These are phyloP conservation scores for Letharia columbiana DNA, from an alignment of 495 filamentous ascomycete species.

Conservation along the genomic window DNA sequence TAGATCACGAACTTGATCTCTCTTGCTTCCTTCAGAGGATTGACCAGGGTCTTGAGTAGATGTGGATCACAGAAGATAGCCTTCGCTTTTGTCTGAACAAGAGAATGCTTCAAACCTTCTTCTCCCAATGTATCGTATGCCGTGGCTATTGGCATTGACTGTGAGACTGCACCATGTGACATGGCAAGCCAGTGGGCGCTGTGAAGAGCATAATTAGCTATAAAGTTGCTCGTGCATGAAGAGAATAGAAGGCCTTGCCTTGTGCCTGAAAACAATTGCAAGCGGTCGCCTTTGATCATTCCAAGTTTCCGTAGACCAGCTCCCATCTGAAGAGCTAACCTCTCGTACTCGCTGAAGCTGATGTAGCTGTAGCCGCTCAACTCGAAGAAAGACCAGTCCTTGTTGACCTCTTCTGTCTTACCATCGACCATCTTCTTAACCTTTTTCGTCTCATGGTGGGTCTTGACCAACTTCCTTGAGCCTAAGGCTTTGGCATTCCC, in stretches of 20 bases:
- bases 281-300: conserved; percentile 57
- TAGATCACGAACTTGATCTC: conserved; percentile 80
- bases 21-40: conserved; percentile 70
- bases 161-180: conserved; percentile 71
- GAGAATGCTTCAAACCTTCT: conserved; percentile 84
- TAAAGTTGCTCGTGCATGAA: not conserved
- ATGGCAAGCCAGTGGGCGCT: conserved; percentile 64
- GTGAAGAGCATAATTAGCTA: not conserved
- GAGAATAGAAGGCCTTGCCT: conserved; percentile 37
- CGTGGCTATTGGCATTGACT: conserved; percentile 90
- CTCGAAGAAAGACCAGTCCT: conserved; percentile 95
- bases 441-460: conserved; percentile 89
- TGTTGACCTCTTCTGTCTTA: conserved; percentile 79
- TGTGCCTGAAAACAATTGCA: conserved; percentile 88
- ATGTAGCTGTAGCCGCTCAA: conserved; percentile 79
- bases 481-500: conserved; percentile 86
- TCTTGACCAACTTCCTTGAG: conserved; percentile 69
- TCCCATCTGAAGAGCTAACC: conserved; percentile 62
- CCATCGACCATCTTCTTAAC: conserved; percentile 95
- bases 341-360: conserved; percentile 83
- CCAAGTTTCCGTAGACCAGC: conserved; percentile 73
- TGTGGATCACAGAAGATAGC: conserved; percentile 85
- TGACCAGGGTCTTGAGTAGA: conserved; percentile 69
- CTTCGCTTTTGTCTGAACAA: conserved; percentile 77
- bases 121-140: conserved; percentile 97